These are phyloP conservation scores for Mangifera indica DNA, from an alignment of 345 rosid genomes.

Conservation along the genomic window DNA sequence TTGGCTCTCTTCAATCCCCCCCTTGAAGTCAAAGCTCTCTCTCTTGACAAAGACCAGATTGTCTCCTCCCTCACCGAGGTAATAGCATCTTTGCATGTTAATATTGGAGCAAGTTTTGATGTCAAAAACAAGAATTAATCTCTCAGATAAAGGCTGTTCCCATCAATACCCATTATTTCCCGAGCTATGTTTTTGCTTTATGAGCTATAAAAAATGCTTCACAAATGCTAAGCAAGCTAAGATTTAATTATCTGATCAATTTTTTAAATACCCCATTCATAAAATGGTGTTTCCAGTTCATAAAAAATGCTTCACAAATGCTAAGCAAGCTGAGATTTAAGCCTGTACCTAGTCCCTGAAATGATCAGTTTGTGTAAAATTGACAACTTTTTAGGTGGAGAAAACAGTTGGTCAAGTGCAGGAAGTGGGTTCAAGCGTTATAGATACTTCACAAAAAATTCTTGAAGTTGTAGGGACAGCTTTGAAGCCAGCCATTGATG, in stretches of 20 bases:
- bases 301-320: too few relatives aligned
- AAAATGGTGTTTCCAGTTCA: background rate
- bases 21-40: constrained; percentile 61
- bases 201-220: background rate
- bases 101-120: background rate
- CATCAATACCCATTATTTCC: background rate
- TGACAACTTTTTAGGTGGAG: constrained; percentile 54
- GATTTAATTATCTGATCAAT: background rate
- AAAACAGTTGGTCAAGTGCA: constrained; percentile 75
- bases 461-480: constrained; percentile 60
- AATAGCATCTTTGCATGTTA: constrained; percentile 4
- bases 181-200: background rate
- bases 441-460: constrained; percentile 58
- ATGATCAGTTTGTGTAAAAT: background rate
- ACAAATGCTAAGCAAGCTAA: background rate
- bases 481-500: constrained; percentile 77
- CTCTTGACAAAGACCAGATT: constrained; percentile 79
- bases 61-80: constrained; percentile 80
- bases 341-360: background rate
- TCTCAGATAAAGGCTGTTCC: background rate
- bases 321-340: too few relatives aligned
- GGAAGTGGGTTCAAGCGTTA: constrained; percentile 58
- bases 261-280: background rate
- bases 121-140: background rate
- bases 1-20: constrained; percentile 54